These are phyloP conservation scores for Epichloe sylvatica DNA, from an alignment of 2,329 filamentous ascomycete genomes.

Conservation along the genomic window DNA sequence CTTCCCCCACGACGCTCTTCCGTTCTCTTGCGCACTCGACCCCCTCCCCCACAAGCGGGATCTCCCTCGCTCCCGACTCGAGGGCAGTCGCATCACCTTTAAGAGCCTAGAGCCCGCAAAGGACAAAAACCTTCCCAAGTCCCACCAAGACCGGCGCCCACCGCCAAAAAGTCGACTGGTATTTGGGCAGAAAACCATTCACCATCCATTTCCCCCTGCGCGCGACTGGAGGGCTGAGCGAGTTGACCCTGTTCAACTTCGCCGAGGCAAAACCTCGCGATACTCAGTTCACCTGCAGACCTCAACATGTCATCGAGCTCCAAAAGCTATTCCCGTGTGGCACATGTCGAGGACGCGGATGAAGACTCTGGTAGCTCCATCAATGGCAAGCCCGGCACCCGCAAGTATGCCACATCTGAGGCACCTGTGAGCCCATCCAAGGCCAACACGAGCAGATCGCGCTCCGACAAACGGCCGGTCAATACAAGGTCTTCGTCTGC, in stretches of 20 bases:
- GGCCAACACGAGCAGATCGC: slow-evolving; percentile 37
- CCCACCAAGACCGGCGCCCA: slow-evolving; percentile 2
- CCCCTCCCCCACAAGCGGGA: slow-evolving; percentile 2
- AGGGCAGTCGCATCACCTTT: background rate
- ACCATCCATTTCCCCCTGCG: background rate
- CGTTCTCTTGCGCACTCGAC: background rate
- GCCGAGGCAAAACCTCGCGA: slow-evolving; percentile 2
- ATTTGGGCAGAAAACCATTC: background rate
- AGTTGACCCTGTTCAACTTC: background rate
- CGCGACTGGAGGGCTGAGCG: slow-evolving; percentile 1
- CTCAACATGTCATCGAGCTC: slow-evolving; percentile 28
- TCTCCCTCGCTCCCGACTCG: slow-evolving; percentile 6
- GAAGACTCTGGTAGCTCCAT: slow-evolving; percentile 33
- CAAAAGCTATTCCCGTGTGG: slow-evolving; percentile 21
- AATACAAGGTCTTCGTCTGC: slow-evolving; percentile 24
- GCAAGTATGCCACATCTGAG: slow-evolving; percentile 33
- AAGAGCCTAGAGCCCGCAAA: background rate
- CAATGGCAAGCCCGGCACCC: slow-evolving; percentile 25
- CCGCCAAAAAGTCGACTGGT: slow-evolving; percentile 1
- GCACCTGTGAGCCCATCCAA: slow-evolving; percentile 28
- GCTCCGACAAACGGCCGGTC: slow-evolving; percentile 22
- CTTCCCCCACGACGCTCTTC: no score
- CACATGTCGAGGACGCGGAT: slow-evolving; percentile 34
- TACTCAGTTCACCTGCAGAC: slow-evolving; percentile 1
- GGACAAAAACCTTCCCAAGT: background rate